Evolutionary conservation across 2,329 filamentous ascomycete genomes (phyloP).

Genomic region (Scleromitrula shiraiana): DNA sequence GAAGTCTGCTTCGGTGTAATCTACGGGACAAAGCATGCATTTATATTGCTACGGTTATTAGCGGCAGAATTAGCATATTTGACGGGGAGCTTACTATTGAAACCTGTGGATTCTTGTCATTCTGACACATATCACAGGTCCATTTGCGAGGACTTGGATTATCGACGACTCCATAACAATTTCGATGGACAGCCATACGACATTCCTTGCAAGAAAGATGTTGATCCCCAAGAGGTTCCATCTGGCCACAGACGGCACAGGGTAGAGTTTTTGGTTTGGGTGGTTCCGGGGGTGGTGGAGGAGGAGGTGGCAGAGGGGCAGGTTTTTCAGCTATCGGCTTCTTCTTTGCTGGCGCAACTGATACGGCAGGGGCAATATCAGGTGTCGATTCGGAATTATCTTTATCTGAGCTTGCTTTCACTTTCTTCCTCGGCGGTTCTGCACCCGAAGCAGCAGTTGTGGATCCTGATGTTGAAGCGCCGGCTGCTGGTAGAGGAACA

Average conservation of each 20-base stretch:
- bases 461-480: constrained; percentile 19
- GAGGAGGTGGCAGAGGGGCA: constrained; percentile 47
- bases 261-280: constrained; percentile 73
- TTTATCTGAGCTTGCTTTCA: constrained; percentile 46
- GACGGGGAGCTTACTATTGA: constrained; percentile 62
- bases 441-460: constrained; percentile 25
- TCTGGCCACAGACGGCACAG: constrained; percentile 73
- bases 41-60: constrained; percentile 61
- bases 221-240: constrained; percentile 64
- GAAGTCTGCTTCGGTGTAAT: constrained; percentile 72
- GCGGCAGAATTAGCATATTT: constrained; percentile 21
- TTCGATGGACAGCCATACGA: constrained; percentile 81
- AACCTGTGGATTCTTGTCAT: constrained; percentile 84
- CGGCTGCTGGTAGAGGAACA: constrained; percentile 17
- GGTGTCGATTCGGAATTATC: constrained; percentile 39
- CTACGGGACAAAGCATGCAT: constrained; percentile 84
- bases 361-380: constrained; percentile 32
- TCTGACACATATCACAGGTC: constrained; percentile 92
- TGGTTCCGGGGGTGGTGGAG: constrained; percentile 62
- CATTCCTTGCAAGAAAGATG: constrained; percentile 79
- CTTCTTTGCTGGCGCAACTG: constrained; percentile 34
- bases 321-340: constrained; percentile 50
- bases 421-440: constrained; percentile 58
- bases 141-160: constrained; percentile 66
- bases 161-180: constrained; percentile 80